Conservation (phyloP, 2,329 filamentous ascomycete species). For the Neopestalotiopsis sp. region DNA sequence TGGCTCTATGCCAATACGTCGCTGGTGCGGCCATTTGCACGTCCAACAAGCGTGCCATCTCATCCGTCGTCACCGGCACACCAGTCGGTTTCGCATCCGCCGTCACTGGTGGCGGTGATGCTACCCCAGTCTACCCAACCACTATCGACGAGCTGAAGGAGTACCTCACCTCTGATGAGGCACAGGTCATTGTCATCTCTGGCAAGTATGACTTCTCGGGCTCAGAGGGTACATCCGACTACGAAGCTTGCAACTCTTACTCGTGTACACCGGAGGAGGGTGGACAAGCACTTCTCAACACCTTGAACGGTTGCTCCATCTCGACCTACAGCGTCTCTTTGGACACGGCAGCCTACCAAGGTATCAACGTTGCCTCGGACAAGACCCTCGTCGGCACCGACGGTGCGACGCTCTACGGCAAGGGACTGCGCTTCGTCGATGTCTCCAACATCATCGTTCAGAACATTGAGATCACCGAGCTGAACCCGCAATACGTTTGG, state of each 20-base stretch:
- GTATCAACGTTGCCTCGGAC: constrained; percentile 3
- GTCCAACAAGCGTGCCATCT: not conserved
- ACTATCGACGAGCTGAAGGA: constrained; percentile 52
- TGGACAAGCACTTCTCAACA: constrained; percentile 19
- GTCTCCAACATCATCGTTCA: constrained; percentile 63
- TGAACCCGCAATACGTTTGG: constrained; percentile 62
- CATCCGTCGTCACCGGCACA: not conserved
- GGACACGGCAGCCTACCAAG: constrained; percentile 50
- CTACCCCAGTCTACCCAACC: constrained; percentile 47
- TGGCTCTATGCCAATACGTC: not conserved
- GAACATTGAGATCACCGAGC: constrained; percentile 57
- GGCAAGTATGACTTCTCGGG: constrained; percentile 49
- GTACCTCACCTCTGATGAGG: constrained; percentile 49
- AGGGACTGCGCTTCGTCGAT: constrained; percentile 55
- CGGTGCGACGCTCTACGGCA: constrained; percentile 60
- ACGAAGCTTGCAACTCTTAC: constrained; percentile 44
- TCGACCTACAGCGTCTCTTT: constrained; percentile 39
- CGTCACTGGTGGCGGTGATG: constrained; percentile 56
- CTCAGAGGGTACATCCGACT: constrained; percentile 48
- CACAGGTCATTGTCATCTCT: constrained; percentile 55
- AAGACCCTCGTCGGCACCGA: constrained; percentile 50
- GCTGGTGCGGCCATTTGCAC: not conserved
- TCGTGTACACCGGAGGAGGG: constrained; percentile 9
- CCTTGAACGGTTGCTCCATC: constrained; percentile 15
- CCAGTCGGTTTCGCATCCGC: constrained; percentile 31